Percentiles rank a stretch among this genome's conserved stretches.
Evolutionary conservation across 1,284 basidiomycete species (phyloP).

Genomic region (Boletus holoroseus): DNA sequence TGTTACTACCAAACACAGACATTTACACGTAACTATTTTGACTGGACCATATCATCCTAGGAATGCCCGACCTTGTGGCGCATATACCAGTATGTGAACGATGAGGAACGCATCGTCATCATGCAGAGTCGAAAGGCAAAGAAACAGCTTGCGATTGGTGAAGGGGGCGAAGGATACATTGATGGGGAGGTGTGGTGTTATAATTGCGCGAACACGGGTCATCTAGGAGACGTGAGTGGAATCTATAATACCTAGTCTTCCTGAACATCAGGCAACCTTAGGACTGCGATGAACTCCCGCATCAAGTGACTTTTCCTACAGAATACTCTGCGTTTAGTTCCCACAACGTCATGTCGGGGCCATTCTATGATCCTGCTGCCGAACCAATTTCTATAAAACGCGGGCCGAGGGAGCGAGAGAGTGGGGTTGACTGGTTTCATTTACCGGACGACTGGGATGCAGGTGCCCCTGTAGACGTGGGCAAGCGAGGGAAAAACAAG

Average conservation of each 20-base stretch:
- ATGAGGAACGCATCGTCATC: conserved; percentile 48
- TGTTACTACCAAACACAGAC: conserved; percentile 25
- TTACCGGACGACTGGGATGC: conserved; percentile 43
- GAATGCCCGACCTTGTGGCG: conserved; percentile 88
- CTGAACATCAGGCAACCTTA: conserved; percentile 29
- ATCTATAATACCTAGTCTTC: neutral
- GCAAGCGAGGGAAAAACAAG: conserved; percentile 56
- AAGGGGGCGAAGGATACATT: conserved; percentile 75
- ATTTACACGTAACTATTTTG: neutral
- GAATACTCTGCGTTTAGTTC: conserved; percentile 74
- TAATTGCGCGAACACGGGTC: conserved; percentile 76
- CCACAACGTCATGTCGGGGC: conserved; percentile 64
- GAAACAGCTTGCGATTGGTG: conserved; percentile 47
- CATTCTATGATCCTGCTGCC: conserved; percentile 53
- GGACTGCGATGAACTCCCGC: conserved; percentile 65
- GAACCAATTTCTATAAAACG: conserved; percentile 20
- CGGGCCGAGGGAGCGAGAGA: conserved; percentile 15
- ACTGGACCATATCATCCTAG: conserved; percentile 36
- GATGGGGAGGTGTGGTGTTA: conserved; percentile 79
- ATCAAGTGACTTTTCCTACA: conserved; percentile 44
- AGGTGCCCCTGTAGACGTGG: conserved; percentile 53
- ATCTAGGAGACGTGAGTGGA: conserved; percentile 78
- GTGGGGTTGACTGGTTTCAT: conserved; percentile 12
- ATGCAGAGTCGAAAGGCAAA: conserved; percentile 48
- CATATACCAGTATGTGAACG: conserved; percentile 72